A percentile compares a stretch with the other conserved stretches of the same genome.
phyloP scores from a whole-genome alignment of 495 filamentous ascomycete species.

The Talaromyces trachyspermus region DNA sequence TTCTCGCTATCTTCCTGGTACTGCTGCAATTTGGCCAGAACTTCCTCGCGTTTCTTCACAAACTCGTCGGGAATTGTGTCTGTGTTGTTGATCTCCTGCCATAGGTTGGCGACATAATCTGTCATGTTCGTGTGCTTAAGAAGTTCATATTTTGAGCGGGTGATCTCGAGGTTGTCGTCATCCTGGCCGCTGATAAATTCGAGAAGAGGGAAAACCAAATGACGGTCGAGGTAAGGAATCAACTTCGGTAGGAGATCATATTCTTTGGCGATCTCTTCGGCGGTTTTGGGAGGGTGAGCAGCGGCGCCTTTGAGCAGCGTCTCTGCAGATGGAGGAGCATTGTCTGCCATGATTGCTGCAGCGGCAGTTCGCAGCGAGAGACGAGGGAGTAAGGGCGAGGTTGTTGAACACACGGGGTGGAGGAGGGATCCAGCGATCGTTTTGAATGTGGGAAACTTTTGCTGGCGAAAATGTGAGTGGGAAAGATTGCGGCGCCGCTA shows the following conservation, averaged over 20 bases:
- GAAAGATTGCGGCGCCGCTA: conserved; percentile 32
- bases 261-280: conserved; percentile 52
- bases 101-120: conserved; percentile 86
- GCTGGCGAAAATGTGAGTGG: conserved; percentile 37
- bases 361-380: conserved; percentile 12
- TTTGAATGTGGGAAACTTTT: conserved; percentile 23
- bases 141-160: conserved; percentile 79
- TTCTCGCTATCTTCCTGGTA: conserved; percentile 78
- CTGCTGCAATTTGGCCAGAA: conserved; percentile 69
- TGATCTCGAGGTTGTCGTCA: conserved; percentile 60
- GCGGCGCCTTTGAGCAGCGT: conserved; percentile 48
- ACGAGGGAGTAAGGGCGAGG: conserved; percentile 6
- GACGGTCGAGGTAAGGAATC: conserved; percentile 87
- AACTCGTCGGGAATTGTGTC: conserved; percentile 77
- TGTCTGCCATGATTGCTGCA: conserved; percentile 56
- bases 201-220: conserved; percentile 89
- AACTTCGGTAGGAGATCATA: conserved; percentile 85
- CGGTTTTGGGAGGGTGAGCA: conserved; percentile 35
- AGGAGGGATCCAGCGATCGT: conserved; percentile 9
- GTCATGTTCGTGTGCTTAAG: conserved; percentile 97
- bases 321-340: conserved; percentile 45
- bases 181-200: conserved; percentile 63
- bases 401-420: conserved; percentile 5
- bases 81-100: conserved; percentile 76
- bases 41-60: conserved; percentile 77